A percentile compares a stretch with the other conserved stretches of the same genome.
phyloP scores from a whole-genome alignment of 75 land plant genomes.

The Pinus albicaulis region DNA sequence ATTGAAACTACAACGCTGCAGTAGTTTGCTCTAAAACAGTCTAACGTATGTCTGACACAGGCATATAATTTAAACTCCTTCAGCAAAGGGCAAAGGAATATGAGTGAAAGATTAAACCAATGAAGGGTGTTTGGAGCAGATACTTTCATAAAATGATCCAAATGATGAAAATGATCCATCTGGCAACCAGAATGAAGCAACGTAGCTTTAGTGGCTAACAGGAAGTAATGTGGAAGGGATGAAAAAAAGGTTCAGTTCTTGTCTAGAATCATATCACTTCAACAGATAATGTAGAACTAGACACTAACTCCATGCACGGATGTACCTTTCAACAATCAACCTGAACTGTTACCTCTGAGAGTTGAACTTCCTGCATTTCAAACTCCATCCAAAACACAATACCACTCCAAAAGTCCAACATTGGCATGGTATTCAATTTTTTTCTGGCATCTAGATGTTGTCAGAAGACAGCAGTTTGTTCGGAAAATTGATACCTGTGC shows the following conservation, averaged over 20 bases:
- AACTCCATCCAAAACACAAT: background rate
- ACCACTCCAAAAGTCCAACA: background rate
- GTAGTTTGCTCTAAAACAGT: background rate
- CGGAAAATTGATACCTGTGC: slow-evolving; percentile 35
- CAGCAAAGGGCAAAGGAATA: background rate
- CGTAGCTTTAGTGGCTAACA: background rate
- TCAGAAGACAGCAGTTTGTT: background rate
- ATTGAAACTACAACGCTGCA: background rate
- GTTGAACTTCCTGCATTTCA: background rate
- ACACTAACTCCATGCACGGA: background rate
- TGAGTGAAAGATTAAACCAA: background rate
- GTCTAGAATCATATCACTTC: background rate
- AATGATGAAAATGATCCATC: background rate
- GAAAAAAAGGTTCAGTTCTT: background rate
- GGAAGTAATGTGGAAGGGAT: background rate
- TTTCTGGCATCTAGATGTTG: background rate
- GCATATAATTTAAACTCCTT: background rate
- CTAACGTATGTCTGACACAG: background rate
- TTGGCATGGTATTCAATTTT: background rate
- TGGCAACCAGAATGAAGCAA: background rate
- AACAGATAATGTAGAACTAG: no score
- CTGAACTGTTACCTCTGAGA: background rate
- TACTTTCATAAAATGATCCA: background rate
- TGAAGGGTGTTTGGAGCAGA: background rate
- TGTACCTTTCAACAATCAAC: background rate